Base-by-base conservation (phyloP, 805 yeast species). In the Blastobotrys parvus region DNA sequence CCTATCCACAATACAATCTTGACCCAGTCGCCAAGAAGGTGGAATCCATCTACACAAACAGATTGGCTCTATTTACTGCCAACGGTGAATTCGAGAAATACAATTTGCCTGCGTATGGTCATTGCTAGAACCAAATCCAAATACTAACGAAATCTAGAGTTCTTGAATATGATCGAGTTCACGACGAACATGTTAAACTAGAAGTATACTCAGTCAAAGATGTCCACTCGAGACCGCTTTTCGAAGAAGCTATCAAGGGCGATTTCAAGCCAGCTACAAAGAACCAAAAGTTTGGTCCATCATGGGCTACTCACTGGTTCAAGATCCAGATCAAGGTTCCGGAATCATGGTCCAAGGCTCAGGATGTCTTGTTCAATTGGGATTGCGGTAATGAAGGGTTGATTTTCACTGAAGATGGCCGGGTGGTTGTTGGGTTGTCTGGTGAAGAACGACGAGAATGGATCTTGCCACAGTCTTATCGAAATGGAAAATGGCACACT, bases 291-390 rank as follows among this genome's bases (percentile, higher is more conserved):
- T 87, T 84, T 59, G 97, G 97, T 0, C 98, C 98, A 2, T 83
- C 94, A 7, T 90, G 98, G 98, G 80, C 89, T 44, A 83, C 97
- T 1, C 92, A 87, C 50, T 90, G 98, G 98, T 87, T 92, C 63
- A 75, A 78, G 53, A 65, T 90, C 16, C 64, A 70, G 17, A 63
- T 85, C 47, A 66, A 68, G 15, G 68, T 89, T 3, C 94, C 95
- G 0, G 53, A 67, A 10, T 45, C 47, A 19, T 68, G 75, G 71
- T 50, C 63, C 7, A 52, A 64, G 10, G 59, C 66, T 17, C 68
- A 69, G 11, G 76, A 75, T 31, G 72, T 86, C 34, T 65, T 80
- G 41, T 74, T 86, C 47, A 80, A 86, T 50, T 89, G 94, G 86
- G 94, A 90, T 58, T 77, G 88, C 38, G 76, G 77, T 40, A 82